A percentile compares a stretch with the other conserved stretches of the same genome.
Evolutionary conservation across 2,329 filamentous ascomycete genomes (phyloP).

Genomic region (Penicillium sp.): DNA sequence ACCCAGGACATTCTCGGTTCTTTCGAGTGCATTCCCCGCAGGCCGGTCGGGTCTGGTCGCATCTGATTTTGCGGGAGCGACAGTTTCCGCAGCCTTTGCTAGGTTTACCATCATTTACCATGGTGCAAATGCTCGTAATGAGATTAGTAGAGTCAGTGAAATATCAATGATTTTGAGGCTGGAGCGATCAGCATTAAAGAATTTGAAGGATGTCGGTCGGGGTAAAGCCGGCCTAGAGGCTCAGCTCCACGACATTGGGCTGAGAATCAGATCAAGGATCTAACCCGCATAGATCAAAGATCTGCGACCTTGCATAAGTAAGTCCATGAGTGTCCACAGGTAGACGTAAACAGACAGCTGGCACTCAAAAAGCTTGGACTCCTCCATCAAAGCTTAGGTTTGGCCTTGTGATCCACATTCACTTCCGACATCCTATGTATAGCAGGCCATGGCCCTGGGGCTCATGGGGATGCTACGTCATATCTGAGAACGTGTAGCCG

Average conservation of each 20-base stretch:
- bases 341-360: not conserved
- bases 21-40: conserved; percentile 63
- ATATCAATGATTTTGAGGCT: not conserved
- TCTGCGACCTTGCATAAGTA: not conserved
- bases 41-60: conserved; percentile 60
- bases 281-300: not conserved
- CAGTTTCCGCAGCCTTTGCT: conserved; percentile 48
- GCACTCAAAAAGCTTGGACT: not conserved
- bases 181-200: too few relatives aligned
- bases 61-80: conserved; percentile 48
- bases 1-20: conserved; percentile 61
- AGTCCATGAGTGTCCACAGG: not conserved
- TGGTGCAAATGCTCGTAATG: conserved; percentile 12
- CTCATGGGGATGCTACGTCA: too few relatives aligned
- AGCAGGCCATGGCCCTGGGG: too few relatives aligned
- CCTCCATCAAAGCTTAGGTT: not conserved
- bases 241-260: not conserved
- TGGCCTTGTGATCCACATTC: too few relatives aligned
- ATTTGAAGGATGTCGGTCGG: too few relatives aligned
- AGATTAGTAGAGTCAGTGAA: not conserved
- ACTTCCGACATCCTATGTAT: too few relatives aligned
- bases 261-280: not conserved
- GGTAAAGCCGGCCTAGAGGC: not conserved
- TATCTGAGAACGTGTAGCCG: too few relatives aligned
- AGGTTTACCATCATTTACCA: conserved; percentile 46